Percentiles rank a stretch among this genome's conserved stretches.
Evolutionary conservation across 176 grass and related monocot species (phyloP).

Genomic region (Carex pumila): DNA sequence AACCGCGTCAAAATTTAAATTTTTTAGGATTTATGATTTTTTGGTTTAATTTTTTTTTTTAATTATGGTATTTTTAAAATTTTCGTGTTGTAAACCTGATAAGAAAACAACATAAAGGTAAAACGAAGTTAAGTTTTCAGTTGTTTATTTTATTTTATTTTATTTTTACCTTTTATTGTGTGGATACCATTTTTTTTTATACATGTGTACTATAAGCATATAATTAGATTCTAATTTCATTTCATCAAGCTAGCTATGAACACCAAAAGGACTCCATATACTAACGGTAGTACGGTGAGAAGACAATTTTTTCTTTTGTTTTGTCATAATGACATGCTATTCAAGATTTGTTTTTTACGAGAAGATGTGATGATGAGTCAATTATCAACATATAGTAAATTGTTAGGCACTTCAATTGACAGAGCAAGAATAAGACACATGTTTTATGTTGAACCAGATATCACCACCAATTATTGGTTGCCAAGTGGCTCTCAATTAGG

Average conservation of each 20-base stretch:
- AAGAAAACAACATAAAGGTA: neutral
- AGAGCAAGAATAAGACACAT: neutral
- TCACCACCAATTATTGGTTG: neutral
- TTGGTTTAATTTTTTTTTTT: too few relatives aligned
- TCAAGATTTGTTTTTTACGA: neutral
- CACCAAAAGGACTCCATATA: too few relatives aligned
- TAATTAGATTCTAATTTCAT: too few relatives aligned
- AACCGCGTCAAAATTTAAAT: too few relatives aligned
- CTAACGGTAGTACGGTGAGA: neutral
- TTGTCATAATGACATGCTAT: neutral
- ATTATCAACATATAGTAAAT: neutral
- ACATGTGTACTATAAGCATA: neutral
- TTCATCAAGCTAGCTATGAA: too few relatives aligned
- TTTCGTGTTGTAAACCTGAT: neutral
- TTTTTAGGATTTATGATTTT: too few relatives aligned
- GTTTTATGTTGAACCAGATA: neutral
- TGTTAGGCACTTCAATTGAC: slow-evolving; percentile 2
- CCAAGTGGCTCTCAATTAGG: neutral
- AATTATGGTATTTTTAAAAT: too few relatives aligned
- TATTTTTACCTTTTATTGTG: neutral
- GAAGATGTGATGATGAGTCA: neutral
- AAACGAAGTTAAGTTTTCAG: neutral
- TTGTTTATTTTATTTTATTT: neutral
- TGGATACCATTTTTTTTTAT: neutral
- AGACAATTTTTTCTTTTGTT: neutral